A percentile compares a stretch with the other conserved stretches of the same genome.
These are phyloP conservation scores for Globisporangium nodosum DNA, from an alignment of 352 stramenopile genomes.

Conservation along the genomic window DNA sequence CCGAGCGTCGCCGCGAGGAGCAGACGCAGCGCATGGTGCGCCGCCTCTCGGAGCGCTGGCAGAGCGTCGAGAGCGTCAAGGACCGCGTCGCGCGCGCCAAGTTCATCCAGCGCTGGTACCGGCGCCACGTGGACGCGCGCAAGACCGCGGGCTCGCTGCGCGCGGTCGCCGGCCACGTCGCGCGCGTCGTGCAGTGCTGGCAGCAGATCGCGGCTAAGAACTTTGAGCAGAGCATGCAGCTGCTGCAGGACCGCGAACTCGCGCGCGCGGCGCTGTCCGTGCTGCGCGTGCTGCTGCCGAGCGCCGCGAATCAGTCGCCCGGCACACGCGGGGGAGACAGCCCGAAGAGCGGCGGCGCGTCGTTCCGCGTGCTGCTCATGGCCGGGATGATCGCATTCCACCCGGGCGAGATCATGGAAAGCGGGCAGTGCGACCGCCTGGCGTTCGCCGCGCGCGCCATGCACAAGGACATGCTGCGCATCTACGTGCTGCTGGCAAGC, in stretches of 20 bases:
- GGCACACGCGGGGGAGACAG: background rate
- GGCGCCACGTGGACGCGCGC: constrained; percentile 37
- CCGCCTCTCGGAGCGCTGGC: constrained; percentile 51
- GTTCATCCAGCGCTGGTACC: constrained; percentile 76
- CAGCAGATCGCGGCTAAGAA: constrained; percentile 21
- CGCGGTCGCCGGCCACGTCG: constrained; percentile 28
- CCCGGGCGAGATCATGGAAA: constrained; percentile 58
- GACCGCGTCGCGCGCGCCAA: constrained; percentile 51
- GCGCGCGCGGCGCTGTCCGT: constrained; percentile 43
- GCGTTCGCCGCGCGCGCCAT: constrained; percentile 40
- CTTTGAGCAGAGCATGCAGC: constrained; percentile 61
- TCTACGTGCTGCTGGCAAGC: constrained; percentile 25
- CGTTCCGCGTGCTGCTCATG: constrained; percentile 65
- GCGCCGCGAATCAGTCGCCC: constrained; percentile 8
- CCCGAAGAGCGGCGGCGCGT: constrained; percentile 12
- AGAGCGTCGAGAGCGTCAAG: constrained; percentile 66
- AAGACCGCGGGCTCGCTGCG: constrained; percentile 31
- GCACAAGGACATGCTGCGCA: constrained; percentile 28
- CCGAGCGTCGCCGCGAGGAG: constrained; percentile 36
- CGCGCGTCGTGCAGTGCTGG: constrained; percentile 39
- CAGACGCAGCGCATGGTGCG: constrained; percentile 47
- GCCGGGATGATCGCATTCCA: constrained; percentile 68
- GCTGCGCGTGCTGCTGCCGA: constrained; percentile 45
- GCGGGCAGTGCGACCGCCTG: constrained; percentile 32
- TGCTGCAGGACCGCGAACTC: constrained; percentile 55